Conservation (phyloP, 164 flowering plant genomes). For the Vitis rupestris region DNA sequence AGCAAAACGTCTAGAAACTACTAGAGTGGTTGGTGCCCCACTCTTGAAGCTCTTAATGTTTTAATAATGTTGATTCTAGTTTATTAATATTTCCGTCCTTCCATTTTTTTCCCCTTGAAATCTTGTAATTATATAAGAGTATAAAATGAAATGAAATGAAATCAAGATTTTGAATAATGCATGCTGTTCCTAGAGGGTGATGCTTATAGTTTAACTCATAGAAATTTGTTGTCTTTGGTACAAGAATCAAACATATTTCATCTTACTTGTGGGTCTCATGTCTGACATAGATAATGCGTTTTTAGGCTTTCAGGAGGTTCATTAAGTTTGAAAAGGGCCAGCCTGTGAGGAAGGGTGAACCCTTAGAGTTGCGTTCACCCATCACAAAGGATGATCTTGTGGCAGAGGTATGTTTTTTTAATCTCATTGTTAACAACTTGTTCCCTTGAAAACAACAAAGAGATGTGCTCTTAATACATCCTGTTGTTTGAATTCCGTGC, state of each 20-base stretch:
- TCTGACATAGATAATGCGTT: background rate
- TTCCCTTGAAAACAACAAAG: background rate
- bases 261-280: background rate
- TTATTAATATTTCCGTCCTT: background rate
- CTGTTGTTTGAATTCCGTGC: background rate
- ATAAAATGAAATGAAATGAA: too few relatives aligned
- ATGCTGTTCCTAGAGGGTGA: background rate
- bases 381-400: slow-evolving; percentile 82
- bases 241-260: background rate
- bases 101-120: background rate
- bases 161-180: too few relatives aligned
- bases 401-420: slow-evolving; percentile 63
- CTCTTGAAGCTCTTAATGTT: slow-evolving; percentile 1
- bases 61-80: background rate
- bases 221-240: too few relatives aligned
- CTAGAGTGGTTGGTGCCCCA: slow-evolving; percentile 54
- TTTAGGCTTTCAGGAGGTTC: slow-evolving; percentile 65
- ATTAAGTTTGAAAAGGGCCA: slow-evolving; percentile 50
- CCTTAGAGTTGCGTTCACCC: slow-evolving; percentile 58
- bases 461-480: background rate
- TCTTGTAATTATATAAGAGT: too few relatives aligned
- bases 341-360: slow-evolving; percentile 80
- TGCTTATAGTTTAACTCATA: too few relatives aligned
- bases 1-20: slow-evolving; percentile 66
- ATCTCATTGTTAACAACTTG: background rate